phyloP scores from a whole-genome alignment of 1,139 yeast species.

The Lodderomyces theae region DNA sequence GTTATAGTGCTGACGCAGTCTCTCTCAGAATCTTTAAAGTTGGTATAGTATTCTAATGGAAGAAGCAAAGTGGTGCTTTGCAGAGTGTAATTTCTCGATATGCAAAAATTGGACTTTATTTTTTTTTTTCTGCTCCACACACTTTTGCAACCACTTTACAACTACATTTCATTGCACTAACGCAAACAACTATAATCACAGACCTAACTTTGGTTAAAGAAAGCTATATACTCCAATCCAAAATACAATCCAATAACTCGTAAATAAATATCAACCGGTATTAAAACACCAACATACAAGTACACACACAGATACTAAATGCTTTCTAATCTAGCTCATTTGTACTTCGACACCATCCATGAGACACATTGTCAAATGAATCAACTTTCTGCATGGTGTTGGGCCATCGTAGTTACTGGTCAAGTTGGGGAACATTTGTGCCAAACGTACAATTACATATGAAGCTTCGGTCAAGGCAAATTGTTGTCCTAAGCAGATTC shows the following conservation, averaged over 20 bases:
- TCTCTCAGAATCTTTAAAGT: too few relatives aligned
- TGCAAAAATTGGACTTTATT: too few relatives aligned
- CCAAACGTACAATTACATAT: constrained; percentile 25
- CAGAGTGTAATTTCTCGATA: not conserved
- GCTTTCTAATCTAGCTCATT: constrained; percentile 10
- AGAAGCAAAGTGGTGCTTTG: not conserved
- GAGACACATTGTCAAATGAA: constrained; percentile 32
- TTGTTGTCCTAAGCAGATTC: constrained; percentile 46
- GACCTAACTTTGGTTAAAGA: not conserved
- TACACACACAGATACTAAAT: not conserved
- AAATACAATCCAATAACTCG: not conserved
- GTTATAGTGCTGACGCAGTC: too few relatives aligned
- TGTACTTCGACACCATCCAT: constrained; percentile 24
- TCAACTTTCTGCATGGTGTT: constrained; percentile 18
- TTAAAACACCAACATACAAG: not conserved
- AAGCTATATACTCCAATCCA: not conserved
- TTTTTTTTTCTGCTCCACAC: too few relatives aligned
- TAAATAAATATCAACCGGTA: not conserved
- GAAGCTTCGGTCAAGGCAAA: constrained; percentile 47
- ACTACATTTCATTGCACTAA: too few relatives aligned
- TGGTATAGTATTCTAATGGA: not conserved
- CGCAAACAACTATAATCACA: not conserved
- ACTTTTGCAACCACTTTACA: not conserved
- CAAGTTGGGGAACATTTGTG: constrained; percentile 37
- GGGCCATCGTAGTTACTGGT: constrained; percentile 20